These are phyloP conservation scores for Colletotrichum sp. DNA, from an alignment of 2,329 filamentous ascomycete genomes.

Conservation along the genomic window DNA sequence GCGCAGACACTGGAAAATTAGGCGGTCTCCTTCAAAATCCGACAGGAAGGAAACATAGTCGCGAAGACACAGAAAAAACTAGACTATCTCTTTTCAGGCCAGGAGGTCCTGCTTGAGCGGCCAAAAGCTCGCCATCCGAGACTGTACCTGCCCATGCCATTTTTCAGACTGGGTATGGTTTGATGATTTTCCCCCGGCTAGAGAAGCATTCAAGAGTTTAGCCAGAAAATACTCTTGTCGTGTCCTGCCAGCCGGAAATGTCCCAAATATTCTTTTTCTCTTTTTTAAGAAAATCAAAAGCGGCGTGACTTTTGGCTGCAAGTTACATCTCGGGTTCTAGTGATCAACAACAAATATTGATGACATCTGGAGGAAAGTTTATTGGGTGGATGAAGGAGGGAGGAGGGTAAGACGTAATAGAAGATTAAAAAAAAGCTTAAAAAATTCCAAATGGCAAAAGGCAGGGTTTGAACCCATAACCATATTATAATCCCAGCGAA, in stretches of 20 bases:
- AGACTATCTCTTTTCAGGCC: neutral
- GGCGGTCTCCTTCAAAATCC: too few relatives aligned
- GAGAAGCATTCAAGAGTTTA: neutral
- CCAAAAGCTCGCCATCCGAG: neutral
- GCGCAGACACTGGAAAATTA: too few relatives aligned
- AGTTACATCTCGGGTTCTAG: too few relatives aligned
- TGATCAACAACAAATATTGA: too few relatives aligned
- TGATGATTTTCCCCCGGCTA: neutral
- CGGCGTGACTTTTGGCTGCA: too few relatives aligned
- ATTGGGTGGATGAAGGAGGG: neutral
- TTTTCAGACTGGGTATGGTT: neutral
- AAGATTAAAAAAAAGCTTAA: neutral
- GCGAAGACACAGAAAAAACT: neutral
- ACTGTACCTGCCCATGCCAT: neutral
- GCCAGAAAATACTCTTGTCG: too few relatives aligned
- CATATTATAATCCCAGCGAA: neutral
- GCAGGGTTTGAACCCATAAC: neutral
- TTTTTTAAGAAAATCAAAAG: too few relatives aligned
- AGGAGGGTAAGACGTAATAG: neutral
- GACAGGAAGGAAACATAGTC: neutral
- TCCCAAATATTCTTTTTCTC: too few relatives aligned
- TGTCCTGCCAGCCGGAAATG: too few relatives aligned
- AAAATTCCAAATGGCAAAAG: neutral
- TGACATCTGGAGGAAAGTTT: too few relatives aligned
- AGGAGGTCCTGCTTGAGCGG: neutral